Conservation (phyloP, 1,139 yeast species). For the Pneumocystis canis region DNA sequence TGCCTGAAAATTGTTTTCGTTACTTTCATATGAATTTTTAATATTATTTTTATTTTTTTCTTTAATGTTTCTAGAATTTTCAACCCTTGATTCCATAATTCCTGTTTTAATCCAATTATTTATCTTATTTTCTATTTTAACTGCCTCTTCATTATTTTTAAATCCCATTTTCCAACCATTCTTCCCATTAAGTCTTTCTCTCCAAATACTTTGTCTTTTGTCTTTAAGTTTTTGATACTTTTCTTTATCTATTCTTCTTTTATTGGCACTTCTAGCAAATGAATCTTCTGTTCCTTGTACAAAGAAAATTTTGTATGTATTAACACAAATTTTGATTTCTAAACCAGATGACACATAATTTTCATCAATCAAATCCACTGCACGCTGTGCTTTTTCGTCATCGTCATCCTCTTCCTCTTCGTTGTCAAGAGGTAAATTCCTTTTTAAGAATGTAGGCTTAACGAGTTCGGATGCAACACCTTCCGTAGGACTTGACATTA, state of each 20-base stretch:
- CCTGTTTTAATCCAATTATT: neutral
- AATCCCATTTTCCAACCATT: constrained; percentile 5
- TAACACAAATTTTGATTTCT: constrained; percentile 65
- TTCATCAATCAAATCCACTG: constrained; percentile 3
- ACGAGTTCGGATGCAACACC: constrained; percentile 78
- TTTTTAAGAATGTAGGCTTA: constrained; percentile 55
- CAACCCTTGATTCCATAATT: neutral
- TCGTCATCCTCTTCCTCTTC: constrained; percentile 28
- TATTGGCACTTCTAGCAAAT: constrained; percentile 31
- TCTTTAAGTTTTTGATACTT: neutral
- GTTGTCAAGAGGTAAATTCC: constrained; percentile 37
- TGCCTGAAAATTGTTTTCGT: neutral
- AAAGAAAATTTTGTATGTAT: constrained; percentile 66
- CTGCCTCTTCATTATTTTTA: neutral
- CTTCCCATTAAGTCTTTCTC: constrained; percentile 5
- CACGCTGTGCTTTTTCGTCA: constrained; percentile 15
- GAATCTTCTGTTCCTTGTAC: constrained; percentile 74
- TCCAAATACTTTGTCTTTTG: constrained; percentile 1
- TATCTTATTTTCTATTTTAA: neutral
- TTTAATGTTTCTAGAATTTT: neutral
- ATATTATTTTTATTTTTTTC: neutral
- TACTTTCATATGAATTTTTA: neutral
- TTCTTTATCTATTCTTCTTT: constrained; percentile 1
- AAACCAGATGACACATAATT: constrained; percentile 37
- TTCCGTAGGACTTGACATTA: constrained; percentile 93